Evolutionary conservation across 768 basidiomycete species (phyloP).

Genomic region (Trichaptum fuscoviolaceum): DNA sequence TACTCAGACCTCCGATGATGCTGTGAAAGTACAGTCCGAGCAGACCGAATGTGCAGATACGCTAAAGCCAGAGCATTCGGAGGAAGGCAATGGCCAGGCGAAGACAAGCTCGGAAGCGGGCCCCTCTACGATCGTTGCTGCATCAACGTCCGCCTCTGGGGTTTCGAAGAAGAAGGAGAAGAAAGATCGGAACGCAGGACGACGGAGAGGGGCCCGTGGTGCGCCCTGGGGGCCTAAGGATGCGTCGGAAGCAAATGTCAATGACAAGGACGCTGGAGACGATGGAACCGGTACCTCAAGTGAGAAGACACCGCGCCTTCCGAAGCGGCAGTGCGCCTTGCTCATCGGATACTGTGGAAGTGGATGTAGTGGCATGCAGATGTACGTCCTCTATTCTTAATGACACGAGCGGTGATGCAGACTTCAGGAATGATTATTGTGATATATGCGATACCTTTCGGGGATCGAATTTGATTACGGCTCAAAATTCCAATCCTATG

Average conservation of each 20-base stretch:
- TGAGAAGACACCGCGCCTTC: constrained; percentile 52
- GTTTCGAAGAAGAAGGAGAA: constrained; percentile 33
- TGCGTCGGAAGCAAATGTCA: constrained; percentile 2
- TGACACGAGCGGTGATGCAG: neutral
- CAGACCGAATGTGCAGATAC: neutral
- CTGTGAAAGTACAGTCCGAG: neutral
- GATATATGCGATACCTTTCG: neutral
- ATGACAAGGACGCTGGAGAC: neutral
- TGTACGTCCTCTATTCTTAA: constrained; percentile 48
- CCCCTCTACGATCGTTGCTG: neutral
- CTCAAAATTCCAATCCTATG: neutral
- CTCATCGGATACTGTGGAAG: constrained; percentile 90
- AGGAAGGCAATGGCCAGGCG: too few species aligned
- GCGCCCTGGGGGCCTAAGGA: constrained; percentile 15
- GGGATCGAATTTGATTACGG: neutral
- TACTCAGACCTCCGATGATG: too few species aligned
- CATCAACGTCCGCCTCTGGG: constrained; percentile 17
- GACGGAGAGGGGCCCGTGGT: constrained; percentile 40
- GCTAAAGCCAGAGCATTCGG: neutral
- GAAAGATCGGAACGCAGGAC: constrained; percentile 29
- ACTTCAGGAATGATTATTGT: neutral
- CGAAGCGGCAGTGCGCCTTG: constrained; percentile 81
- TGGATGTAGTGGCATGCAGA: constrained; percentile 93
- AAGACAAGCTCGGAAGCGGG: neutral
- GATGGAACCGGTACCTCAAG: constrained; percentile 14